Conservation (phyloP, 768 basidiomycete species). For the Hericium alpestre region DNA sequence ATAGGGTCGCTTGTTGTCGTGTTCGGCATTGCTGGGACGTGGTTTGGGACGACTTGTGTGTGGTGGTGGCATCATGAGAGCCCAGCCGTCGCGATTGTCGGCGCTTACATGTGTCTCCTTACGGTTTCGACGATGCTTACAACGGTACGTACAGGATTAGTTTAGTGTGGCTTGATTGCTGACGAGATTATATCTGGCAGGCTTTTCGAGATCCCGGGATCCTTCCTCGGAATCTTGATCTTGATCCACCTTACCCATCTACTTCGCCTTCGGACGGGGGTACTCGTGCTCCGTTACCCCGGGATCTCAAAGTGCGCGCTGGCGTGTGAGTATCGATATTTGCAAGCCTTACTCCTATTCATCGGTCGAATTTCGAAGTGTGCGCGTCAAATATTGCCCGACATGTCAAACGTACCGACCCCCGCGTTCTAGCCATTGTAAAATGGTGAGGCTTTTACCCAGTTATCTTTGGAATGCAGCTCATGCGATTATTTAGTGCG, state of each 20-base stretch:
- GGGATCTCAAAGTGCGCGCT: slow-evolving; percentile 69
- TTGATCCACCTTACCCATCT: slow-evolving; percentile 66
- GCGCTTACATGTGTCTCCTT: slow-evolving; percentile 51
- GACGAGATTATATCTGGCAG: slow-evolving; percentile 23
- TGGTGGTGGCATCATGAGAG: slow-evolving; percentile 84
- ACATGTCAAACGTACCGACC: slow-evolving; percentile 91
- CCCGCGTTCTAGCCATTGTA: slow-evolving; percentile 91
- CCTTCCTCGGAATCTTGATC: slow-evolving; percentile 79
- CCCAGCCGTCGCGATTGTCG: slow-evolving; percentile 57
- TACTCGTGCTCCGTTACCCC: slow-evolving; percentile 56
- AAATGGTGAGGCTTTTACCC: slow-evolving; percentile 49
- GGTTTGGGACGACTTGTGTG: slow-evolving; percentile 80
- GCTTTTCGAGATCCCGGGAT: slow-evolving; percentile 83
- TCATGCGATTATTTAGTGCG: slow-evolving; percentile 47
- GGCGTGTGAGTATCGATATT: slow-evolving; percentile 48
- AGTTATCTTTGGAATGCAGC: neutral
- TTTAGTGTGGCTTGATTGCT: slow-evolving; percentile 15
- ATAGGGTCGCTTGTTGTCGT: slow-evolving; percentile 50
- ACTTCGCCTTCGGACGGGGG: slow-evolving; percentile 54
- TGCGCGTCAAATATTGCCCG: slow-evolving; percentile 87
- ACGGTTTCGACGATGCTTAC: slow-evolving; percentile 68
- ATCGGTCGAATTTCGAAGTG: slow-evolving; percentile 32
- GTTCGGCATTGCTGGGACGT: slow-evolving; percentile 62
- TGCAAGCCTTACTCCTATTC: neutral
- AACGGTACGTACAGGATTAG: slow-evolving; percentile 39